Evolutionary conservation across 495 filamentous ascomycete genomes (phyloP), one percentile per base, ranked within the genome.

Genomic region (Usnea hakonensis): DNA sequence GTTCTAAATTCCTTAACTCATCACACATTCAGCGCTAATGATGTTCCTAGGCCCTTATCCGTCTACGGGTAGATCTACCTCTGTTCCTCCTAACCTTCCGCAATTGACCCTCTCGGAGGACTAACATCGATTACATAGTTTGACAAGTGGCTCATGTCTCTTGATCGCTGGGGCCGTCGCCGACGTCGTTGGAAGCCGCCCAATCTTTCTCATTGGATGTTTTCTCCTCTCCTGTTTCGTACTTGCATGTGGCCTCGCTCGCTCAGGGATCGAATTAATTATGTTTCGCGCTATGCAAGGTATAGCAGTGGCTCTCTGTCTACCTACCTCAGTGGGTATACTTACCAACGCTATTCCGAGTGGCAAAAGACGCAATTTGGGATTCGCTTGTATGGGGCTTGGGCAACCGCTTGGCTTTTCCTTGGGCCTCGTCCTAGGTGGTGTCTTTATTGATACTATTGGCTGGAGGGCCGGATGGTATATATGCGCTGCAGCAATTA

Each of bases 401-500:
- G 78, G 76, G 4, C 75, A 78, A 59, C 79, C 79, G 0, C 43
- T 85, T 23, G 83, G 82, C 3, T 85, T 80, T 68, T 75, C 77
- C 0, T 41, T 83, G 11, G 83, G 83, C 0, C 70, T 86, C 2
- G 74, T 85, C 0, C 67, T 85, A 4, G 80, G 78, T 26, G 82
- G 83, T 9, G 61, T 84, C 9, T 79, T 85, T 52, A 67, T 76
- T 3, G 67, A 79, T 8, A 72, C 65, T 0, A 69, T 79, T 55
- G 78, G 78, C 9, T 84, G 79, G 81, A 58, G 79, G 17, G 75
- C 68, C 48, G 78, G 77, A 2, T 85, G 73, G 61, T 83, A 82
- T 62, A 69, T 81, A 43, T 72, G 71, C 38, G 75, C 75, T 4
- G 77, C 68, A 1, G 57, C 77, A 9, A 75, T 67, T 6, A 46